Evolutionary conservation across 2,329 filamentous ascomycete species (phyloP).

Genomic region (Pseudogymnoascus sp.): DNA sequence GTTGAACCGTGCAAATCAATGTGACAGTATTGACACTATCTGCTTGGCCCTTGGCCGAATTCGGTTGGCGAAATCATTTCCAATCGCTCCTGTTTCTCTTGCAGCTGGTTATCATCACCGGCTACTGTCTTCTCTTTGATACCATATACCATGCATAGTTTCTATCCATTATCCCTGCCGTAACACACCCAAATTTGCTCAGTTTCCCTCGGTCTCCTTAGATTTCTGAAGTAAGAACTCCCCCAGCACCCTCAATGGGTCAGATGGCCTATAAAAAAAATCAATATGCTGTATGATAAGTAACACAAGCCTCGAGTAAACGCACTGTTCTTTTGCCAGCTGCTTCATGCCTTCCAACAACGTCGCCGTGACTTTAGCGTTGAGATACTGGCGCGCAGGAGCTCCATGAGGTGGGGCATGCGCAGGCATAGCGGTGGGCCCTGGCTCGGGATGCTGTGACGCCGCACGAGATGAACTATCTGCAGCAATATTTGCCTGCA

Average conservation of each 20-base stretch:
- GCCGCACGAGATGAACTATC: conserved; percentile 46
- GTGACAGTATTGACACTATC: background rate
- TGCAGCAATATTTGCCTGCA: conserved; percentile 30
- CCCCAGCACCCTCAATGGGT: conserved; percentile 61
- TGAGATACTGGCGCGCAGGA: conserved; percentile 62
- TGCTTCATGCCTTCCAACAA: conserved; percentile 69
- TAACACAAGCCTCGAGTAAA: background rate
- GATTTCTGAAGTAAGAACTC: conserved; percentile 65
- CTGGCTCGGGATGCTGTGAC: conserved; percentile 48
- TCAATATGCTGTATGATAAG: background rate
- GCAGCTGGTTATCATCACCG: background rate
- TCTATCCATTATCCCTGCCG: background rate
- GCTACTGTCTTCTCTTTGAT: background rate
- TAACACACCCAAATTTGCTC: conserved; percentile 12
- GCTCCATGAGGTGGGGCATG: conserved; percentile 60
- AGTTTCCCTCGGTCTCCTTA: conserved; percentile 49
- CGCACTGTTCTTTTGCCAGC: conserved; percentile 63
- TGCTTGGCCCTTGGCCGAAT: background rate
- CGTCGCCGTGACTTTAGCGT: conserved; percentile 60
- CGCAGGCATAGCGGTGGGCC: conserved; percentile 45
- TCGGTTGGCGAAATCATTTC: conserved; percentile 10
- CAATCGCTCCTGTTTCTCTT: background rate
- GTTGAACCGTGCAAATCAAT: background rate
- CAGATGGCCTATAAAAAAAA: conserved; percentile 45
- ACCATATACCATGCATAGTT: background rate